Percentiles rank a stretch among this genome's conserved stretches.
phyloP scores from a whole-genome alignment of 2,329 filamentous ascomycete species.

The Colletotrichum cordylinicola region DNA sequence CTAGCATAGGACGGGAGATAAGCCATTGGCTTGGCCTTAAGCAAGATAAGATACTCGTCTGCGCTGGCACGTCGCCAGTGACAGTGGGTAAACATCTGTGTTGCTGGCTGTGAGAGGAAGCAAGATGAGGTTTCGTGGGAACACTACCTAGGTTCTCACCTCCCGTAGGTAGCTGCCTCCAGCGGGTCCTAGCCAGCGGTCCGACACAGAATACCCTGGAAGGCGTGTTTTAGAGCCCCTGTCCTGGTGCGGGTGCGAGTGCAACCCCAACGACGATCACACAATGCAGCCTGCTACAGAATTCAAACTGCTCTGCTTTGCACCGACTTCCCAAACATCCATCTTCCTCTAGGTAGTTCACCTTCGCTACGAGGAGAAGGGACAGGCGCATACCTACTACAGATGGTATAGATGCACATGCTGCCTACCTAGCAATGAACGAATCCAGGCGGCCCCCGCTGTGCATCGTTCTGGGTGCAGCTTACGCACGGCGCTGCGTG shows the following conservation, averaged over 20 bases:
- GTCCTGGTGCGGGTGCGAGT: not conserved
- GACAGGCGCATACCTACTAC: not conserved
- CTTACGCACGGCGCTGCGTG: not conserved
- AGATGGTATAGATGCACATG: not conserved
- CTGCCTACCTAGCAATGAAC: not conserved
- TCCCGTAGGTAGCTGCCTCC: not conserved
- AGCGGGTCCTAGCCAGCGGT: not conserved
- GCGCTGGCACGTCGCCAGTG: not conserved
- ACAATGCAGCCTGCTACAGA: slow-evolving; percentile 18
- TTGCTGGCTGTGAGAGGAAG: not conserved
- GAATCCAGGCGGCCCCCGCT: not conserved
- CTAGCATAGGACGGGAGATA: not conserved
- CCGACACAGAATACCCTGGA: not conserved
- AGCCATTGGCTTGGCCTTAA: not conserved
- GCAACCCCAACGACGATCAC: slow-evolving; percentile 12
- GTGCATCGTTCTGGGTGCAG: not conserved
- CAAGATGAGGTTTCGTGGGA: not conserved
- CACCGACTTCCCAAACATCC: not conserved
- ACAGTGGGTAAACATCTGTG: not conserved
- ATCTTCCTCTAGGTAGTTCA: not conserved
- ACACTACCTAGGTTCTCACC: too few relatives aligned
- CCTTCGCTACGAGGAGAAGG: not conserved
- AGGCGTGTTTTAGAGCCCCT: not conserved
- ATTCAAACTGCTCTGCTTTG: not conserved
- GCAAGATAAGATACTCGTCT: not conserved